Percentiles rank a stretch among this genome's conserved stretches.
These are phyloP conservation scores for Epicoccum nigrum DNA, from an alignment of 2,329 filamentous ascomycete genomes.

Conservation along the genomic window DNA sequence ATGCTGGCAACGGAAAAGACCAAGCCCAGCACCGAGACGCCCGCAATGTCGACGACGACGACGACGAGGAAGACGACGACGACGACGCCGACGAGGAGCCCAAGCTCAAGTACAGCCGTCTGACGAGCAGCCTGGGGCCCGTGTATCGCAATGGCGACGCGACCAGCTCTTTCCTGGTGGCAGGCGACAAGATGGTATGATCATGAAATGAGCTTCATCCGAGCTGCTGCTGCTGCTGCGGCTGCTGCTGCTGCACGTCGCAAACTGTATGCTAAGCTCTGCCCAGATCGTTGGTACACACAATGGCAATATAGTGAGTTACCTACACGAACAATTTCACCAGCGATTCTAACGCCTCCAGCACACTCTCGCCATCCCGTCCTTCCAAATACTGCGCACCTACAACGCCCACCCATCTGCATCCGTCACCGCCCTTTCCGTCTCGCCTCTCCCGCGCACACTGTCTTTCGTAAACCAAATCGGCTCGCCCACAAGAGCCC, in stretches of 20 bases:
- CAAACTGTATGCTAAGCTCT: conserved; percentile 59
- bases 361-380: conserved; percentile 86
- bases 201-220: conserved; percentile 16
- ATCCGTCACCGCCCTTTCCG: conserved; percentile 85
- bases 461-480: conserved; percentile 45
- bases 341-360: conserved; percentile 45
- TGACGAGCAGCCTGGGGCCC: conserved; percentile 78
- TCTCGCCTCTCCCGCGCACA: conserved; percentile 79
- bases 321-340: background rate
- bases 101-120: conserved; percentile 85
- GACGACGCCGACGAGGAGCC: conserved; percentile 94
- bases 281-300: conserved; percentile 86
- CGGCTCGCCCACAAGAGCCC: conserved; percentile 18
- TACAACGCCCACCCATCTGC: conserved; percentile 89
- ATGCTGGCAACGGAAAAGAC: conserved; percentile 6
- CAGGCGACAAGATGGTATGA: conserved; percentile 93
- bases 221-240: no score
- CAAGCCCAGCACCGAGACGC: conserved; percentile 11
- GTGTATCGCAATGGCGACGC: conserved; percentile 95
- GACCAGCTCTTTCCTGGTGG: conserved; percentile 87
- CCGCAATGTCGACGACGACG: conserved; percentile 28
- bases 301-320: conserved; percentile 91
- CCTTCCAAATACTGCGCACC: conserved; percentile 78
- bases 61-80: conserved; percentile 57
- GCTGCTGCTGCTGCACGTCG: conserved; percentile 69